Percentiles rank a stretch among this genome's conserved stretches.
Conservation (phyloP, 2,329 filamentous ascomycete genomes). For the Aspergillus ochraceus region DNA sequence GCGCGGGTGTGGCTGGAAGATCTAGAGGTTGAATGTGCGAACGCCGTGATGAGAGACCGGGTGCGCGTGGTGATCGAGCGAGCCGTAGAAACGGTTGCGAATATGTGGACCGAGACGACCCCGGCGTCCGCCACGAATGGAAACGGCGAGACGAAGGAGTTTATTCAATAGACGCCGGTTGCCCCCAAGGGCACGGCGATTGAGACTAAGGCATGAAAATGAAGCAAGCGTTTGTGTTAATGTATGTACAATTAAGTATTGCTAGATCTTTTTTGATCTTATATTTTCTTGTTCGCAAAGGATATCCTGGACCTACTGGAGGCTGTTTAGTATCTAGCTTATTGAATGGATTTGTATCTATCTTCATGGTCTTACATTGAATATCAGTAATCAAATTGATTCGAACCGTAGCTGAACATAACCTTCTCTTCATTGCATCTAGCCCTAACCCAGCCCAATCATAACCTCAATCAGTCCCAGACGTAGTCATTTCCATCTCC, state of each 20-base stretch:
- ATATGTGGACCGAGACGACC: constrained; percentile 53
- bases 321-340: neutral
- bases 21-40: constrained; percentile 82
- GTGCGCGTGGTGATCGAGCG: constrained; percentile 88
- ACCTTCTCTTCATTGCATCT: no score
- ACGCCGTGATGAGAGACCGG: constrained; percentile 75
- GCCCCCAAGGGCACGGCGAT: constrained; percentile 22
- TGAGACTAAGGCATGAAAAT: constrained; percentile 23
- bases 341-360: neutral
- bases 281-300: neutral
- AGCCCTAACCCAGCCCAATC: no score
- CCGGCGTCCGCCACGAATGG: constrained; percentile 27
- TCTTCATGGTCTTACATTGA: no score
- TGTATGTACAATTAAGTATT: constrained; percentile 17
- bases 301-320: neutral
- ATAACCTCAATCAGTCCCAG: no score
- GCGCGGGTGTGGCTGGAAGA: constrained; percentile 92
- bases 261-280: neutral
- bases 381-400: no score
- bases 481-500: neutral
- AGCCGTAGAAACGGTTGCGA: constrained; percentile 81
- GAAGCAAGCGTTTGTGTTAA: constrained; percentile 2
- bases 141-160: constrained; percentile 24
- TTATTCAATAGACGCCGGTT: constrained; percentile 12
- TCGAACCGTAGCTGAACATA: no score